Evolutionary conservation across 2,329 filamentous ascomycete genomes (phyloP).

Genomic region (Fusarium sp.): DNA sequence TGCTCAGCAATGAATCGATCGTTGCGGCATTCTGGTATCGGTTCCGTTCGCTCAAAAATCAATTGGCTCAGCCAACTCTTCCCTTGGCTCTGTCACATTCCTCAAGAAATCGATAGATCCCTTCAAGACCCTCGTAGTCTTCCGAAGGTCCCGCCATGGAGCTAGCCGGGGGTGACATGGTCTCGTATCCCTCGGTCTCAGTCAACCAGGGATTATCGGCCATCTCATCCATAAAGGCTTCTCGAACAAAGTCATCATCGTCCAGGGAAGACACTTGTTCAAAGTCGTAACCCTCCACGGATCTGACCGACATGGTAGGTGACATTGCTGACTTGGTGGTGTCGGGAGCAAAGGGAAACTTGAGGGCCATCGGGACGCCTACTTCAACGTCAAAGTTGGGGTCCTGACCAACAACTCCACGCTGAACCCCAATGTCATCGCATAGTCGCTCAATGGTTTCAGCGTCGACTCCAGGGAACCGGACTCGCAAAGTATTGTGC

Average conservation of each 20-base stretch:
- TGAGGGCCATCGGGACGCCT: constrained; percentile 76
- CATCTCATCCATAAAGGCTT: constrained; percentile 54
- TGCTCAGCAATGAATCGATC: constrained; percentile 11
- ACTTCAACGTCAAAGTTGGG: constrained; percentile 70
- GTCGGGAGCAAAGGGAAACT: constrained; percentile 84
- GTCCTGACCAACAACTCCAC: constrained; percentile 82
- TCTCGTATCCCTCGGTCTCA: constrained; percentile 58
- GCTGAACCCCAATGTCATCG: constrained; percentile 82
- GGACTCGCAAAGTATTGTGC: constrained; percentile 73
- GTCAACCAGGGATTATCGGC: constrained; percentile 60
- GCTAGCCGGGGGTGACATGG: constrained; percentile 58
- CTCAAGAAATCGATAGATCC: constrained; percentile 65
- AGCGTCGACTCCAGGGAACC: constrained; percentile 90
- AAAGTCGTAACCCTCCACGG: constrained; percentile 53
- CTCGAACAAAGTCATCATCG: constrained; percentile 49
- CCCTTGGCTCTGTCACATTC: constrained; percentile 60
- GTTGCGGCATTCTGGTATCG: constrained; percentile 31
- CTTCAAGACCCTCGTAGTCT: constrained; percentile 63
- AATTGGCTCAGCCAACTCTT: constrained; percentile 43
- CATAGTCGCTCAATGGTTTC: constrained; percentile 83
- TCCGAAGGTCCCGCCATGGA: constrained; percentile 56
- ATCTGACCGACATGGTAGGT: constrained; percentile 58
- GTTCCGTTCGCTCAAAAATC: constrained; percentile 30
- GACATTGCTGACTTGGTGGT: constrained; percentile 52
- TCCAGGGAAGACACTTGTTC: constrained; percentile 50